Conservation (phyloP, 306 rosid genomes). For the Gastrolobium bilobum region DNA sequence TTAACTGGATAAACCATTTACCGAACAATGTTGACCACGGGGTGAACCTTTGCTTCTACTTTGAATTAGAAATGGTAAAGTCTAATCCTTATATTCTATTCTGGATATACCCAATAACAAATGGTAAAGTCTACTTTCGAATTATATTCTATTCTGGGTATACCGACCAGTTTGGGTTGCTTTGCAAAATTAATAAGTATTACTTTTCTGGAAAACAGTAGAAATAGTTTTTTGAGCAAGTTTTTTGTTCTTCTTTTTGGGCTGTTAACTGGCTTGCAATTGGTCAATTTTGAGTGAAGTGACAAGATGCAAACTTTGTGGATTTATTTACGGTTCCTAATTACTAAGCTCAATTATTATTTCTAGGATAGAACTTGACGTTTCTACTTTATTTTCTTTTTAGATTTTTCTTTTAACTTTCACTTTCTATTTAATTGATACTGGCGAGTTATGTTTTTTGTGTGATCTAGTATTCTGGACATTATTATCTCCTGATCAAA, state of each 20-base stretch:
- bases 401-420: neutral
- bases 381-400: conserved; percentile 6
- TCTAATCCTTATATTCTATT: neutral
- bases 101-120: neutral
- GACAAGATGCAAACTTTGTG: conserved; percentile 13
- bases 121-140: neutral
- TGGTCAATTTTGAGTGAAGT: neutral
- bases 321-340: neutral
- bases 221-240: neutral
- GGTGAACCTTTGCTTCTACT: neutral
- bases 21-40: neutral
- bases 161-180: neutral
- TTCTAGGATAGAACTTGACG: neutral
- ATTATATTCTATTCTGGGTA: neutral
- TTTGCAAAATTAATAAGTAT: neutral
- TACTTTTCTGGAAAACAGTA: neutral
- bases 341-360: conserved; percentile 8
- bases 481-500: conserved; percentile 71
- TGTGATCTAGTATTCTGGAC: conserved; percentile 75
- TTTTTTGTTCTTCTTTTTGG: neutral
- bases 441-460: conserved; percentile 42
- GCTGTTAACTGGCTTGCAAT: neutral
- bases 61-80: conserved; percentile 3
- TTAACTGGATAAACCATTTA: neutral
- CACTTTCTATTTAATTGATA: conserved; percentile 12